Conservation (phyloP, 2,329 filamentous ascomycete genomes). For the Aspergillus piperis region DNA sequence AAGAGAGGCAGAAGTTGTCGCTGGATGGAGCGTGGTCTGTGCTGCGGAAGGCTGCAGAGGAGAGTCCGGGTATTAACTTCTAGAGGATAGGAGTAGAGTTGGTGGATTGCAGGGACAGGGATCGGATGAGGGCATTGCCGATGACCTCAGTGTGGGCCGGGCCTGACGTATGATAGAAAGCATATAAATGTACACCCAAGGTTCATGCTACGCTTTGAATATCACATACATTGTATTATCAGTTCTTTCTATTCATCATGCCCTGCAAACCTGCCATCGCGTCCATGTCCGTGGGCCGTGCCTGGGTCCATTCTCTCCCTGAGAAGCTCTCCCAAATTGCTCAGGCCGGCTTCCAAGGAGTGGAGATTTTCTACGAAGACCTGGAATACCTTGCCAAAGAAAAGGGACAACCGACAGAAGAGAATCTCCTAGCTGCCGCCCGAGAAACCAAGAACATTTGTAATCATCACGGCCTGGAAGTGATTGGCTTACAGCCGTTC, state of each 20-base stretch:
- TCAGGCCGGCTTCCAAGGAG: slow-evolving; percentile 64
- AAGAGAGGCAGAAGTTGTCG: slow-evolving; percentile 26
- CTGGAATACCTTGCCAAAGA: slow-evolving; percentile 61
- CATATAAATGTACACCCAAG: no score
- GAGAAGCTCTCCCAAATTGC: slow-evolving; percentile 68
- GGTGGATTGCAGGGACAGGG: no score
- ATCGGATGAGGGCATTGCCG: background rate
- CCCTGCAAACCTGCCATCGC: slow-evolving; percentile 59
- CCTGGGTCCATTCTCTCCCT: slow-evolving; percentile 65
- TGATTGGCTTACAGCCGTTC: slow-evolving; percentile 69
- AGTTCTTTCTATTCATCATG: background rate
- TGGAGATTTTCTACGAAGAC: slow-evolving; percentile 80
- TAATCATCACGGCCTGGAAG: slow-evolving; percentile 23
- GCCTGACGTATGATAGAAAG: background rate
- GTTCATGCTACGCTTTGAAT: no score
- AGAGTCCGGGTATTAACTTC: slow-evolving; percentile 39
- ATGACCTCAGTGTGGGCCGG: background rate
- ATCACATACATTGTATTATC: background rate
- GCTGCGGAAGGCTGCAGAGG: slow-evolving; percentile 35
- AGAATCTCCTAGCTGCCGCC: slow-evolving; percentile 61
- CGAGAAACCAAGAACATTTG: slow-evolving; percentile 55
- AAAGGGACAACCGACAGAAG: slow-evolving; percentile 46
- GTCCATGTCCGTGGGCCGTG: slow-evolving; percentile 72
- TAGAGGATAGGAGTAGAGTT: background rate
- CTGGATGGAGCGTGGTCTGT: slow-evolving; percentile 35